These are phyloP conservation scores for Starmerella gropengiesseri DNA, from an alignment of 805 yeast genomes.

Conservation along the genomic window DNA sequence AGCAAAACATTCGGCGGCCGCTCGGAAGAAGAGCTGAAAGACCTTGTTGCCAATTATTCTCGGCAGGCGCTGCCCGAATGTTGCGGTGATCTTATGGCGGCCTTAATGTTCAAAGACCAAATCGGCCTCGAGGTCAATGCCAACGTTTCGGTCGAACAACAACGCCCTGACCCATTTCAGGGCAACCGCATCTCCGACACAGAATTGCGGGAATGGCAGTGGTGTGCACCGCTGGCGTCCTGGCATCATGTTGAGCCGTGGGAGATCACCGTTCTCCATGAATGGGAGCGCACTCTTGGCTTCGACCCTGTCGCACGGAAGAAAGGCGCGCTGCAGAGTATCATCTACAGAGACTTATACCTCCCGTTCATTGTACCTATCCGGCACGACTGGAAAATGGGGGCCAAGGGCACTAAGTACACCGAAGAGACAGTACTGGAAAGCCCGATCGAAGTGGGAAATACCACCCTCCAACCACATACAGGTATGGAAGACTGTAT, in stretches of 20 bases:
- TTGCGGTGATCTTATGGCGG: slow-evolving; percentile 31
- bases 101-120: slow-evolving; percentile 22
- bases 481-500: slow-evolving; percentile 12
- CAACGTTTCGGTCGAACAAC: slow-evolving; percentile 3
- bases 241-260: slow-evolving; percentile 9
- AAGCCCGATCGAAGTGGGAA: not conserved
- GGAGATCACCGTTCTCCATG: slow-evolving; percentile 14
- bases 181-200: slow-evolving; percentile 8
- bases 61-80: slow-evolving; percentile 22
- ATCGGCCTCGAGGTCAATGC: slow-evolving; percentile 13
- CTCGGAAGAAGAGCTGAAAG: slow-evolving; percentile 8
- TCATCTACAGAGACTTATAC: slow-evolving; percentile 25
- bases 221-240: slow-evolving; percentile 12
- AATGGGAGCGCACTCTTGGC: slow-evolving; percentile 3
- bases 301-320: not conserved
- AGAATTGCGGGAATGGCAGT: not conserved
- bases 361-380: slow-evolving; percentile 26
- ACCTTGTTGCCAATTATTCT: slow-evolving; percentile 21
- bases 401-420: not conserved
- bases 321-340: not conserved
- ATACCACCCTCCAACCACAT: slow-evolving; percentile 19
- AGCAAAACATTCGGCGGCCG: slow-evolving; percentile 18
- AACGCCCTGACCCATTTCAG: not conserved
- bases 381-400: slow-evolving; percentile 23
- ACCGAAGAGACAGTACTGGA: not conserved